Evolutionary conservation across 768 basidiomycete species (phyloP).

Genomic region (Mycena metata): DNA sequence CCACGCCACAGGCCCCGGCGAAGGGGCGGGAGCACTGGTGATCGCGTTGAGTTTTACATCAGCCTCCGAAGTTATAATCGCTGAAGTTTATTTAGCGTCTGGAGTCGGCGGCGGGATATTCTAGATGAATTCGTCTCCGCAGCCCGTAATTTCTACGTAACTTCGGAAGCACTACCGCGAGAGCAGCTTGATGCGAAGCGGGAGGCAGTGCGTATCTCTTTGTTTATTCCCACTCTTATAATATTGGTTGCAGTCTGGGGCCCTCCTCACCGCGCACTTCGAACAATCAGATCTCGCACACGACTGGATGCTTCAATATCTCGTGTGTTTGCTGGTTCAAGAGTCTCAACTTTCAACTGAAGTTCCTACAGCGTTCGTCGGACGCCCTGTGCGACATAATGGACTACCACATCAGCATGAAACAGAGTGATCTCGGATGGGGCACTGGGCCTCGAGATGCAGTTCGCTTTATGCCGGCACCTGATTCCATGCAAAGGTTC

Average conservation of each 20-base stretch:
- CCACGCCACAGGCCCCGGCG: neutral
- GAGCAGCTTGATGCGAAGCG: slow-evolving; percentile 13
- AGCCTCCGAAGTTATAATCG: neutral
- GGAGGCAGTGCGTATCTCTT: slow-evolving; percentile 29
- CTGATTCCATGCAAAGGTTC: slow-evolving; percentile 7
- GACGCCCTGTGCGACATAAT: slow-evolving; percentile 13
- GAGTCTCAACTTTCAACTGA: too few relatives aligned
- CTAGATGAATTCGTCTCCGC: slow-evolving; percentile 35
- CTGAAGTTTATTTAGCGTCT: slow-evolving; percentile 18
- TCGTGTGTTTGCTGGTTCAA: slow-evolving; percentile 7
- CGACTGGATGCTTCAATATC: slow-evolving; percentile 35
- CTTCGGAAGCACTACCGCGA: slow-evolving; percentile 18
- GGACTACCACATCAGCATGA: slow-evolving; percentile 23
- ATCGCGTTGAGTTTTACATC: slow-evolving; percentile 4
- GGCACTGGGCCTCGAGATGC: slow-evolving; percentile 4
- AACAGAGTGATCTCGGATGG: slow-evolving; percentile 22
- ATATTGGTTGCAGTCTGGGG: slow-evolving; percentile 7
- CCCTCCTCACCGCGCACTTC: slow-evolving; percentile 26
- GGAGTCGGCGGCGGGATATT: slow-evolving; percentile 26
- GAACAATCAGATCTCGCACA: slow-evolving; percentile 25
- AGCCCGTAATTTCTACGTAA: slow-evolving; percentile 31
- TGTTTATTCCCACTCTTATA: too few relatives aligned
- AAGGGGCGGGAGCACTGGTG: slow-evolving; percentile 12
- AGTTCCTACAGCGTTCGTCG: neutral
- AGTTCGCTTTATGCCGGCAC: slow-evolving; percentile 11